Base-by-base conservation (phyloP, 805 yeast genomes). In the Yarrowia sp. region DNA sequence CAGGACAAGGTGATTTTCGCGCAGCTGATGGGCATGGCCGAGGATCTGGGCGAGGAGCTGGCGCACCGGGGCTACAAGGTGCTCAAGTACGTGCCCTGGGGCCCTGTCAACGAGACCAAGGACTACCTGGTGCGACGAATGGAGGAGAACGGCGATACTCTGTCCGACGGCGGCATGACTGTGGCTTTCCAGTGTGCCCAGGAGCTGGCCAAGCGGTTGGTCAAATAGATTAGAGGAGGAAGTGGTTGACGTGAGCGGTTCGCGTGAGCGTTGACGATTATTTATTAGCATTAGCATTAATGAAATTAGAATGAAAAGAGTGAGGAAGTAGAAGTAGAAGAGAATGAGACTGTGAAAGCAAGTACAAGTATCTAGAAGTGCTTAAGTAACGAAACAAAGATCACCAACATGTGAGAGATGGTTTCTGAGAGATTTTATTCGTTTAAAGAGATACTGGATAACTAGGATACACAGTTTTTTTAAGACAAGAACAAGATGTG, bases 21-120 rank as follows among this genome's bases (percentile, higher is more conserved):
- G 50, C 98, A 94, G 80, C 84, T 93, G 71, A 81, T 94, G 75
- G 98, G 98, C 43, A 94, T 93, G 98, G 96, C 97, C 64, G 98
- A 93, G 78, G 88, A 89, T 74, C 85, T 91, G 70, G 91, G 97
- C 33, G 83, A 84, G 76, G 91, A 90, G 72, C 83, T 93, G 74
- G 85, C 91, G 68, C 79, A 82, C 47, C 82, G 86, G 56, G 85
- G 89, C 71, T 82, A 85, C 53, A 91, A 91, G 74, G 88, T 93
- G 66, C 88, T 94, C 79, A 94, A 94, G 80, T 93, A 94, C 76
- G 97, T 93, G 70, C 96, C 98, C 17, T 93, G 98, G 98, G 98
- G 98, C 10, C 98, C 98, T 40, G 96, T 97, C 68, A 79, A 86
- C 72, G 98, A 94, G 79, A 92, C 97, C 69, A 92, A 91, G 80